Conservation (phyloP, 176 grass and related monocot genomes). For the Zea mays region Zm-B73-REFERENCE-NAM-5.0 NC_050102.1:19615501-19616000, state of each 20-base stretch:
- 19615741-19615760: constrained; percentile 84
- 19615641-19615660: constrained; percentile 82
- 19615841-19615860: constrained; percentile 84
- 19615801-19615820: constrained; percentile 81
- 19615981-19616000: constrained; percentile 94
- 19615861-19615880: constrained; percentile 78
- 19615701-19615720: constrained; percentile 90
- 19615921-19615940: constrained; percentile 83
- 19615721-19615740: constrained; percentile 94
- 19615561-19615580: constrained; percentile 75
- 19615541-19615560: constrained; percentile 91
- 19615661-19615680: constrained; percentile 71
- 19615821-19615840: constrained; percentile 72
- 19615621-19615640: constrained; percentile 73
- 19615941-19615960: constrained; percentile 89
- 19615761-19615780: constrained; percentile 72
- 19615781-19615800: constrained; percentile 77
- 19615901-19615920: constrained; percentile 88
- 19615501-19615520: constrained; percentile 78
- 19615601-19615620: constrained; percentile 84
- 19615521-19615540: constrained; percentile 70
- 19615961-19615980: constrained; percentile 94
- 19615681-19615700: constrained; percentile 95
- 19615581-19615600: constrained; percentile 81
- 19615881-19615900: constrained; percentile 88